These are phyloP conservation scores for Ambrosia trifida DNA, from an alignment of 129 eudicot species.

Conservation along the genomic window DNA sequence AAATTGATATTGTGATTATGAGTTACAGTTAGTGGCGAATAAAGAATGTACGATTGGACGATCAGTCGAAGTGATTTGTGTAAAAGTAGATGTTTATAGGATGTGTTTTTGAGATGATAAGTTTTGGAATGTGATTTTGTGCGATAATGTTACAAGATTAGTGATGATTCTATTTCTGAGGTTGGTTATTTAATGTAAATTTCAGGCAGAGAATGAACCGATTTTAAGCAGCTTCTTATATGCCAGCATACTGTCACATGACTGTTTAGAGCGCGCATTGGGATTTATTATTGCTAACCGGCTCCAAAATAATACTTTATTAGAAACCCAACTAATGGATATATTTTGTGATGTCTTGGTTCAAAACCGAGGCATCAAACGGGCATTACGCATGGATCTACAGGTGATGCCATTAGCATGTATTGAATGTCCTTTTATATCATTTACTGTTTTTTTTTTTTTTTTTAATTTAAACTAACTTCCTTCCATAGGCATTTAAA, in stretches of 20 bases:
- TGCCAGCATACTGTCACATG: slow-evolving; percentile 65
- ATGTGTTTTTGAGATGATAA: background rate
- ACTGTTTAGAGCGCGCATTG: slow-evolving; percentile 64
- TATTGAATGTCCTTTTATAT: background rate
- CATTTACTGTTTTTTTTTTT: slow-evolving; percentile 6
- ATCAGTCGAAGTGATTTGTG: slow-evolving; percentile 15
- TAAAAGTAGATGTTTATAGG: background rate
- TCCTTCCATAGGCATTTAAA: slow-evolving; percentile 52
- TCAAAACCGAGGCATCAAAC: slow-evolving; percentile 54
- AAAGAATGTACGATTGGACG: slow-evolving; percentile 7
- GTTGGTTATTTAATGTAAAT: slow-evolving; percentile 23
- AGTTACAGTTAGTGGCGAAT: background rate
- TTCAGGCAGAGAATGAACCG: slow-evolving; percentile 82
- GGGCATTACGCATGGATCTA: slow-evolving; percentile 59
- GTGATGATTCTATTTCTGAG: background rate
- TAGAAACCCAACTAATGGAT: slow-evolving; percentile 67
- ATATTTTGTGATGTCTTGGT: slow-evolving; percentile 62
- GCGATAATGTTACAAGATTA: background rate
- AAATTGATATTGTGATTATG: background rate
- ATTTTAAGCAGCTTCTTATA: slow-evolving; percentile 71
- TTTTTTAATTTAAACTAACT: background rate
- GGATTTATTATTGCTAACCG: slow-evolving; percentile 66
- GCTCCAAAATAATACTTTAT: slow-evolving; percentile 61
- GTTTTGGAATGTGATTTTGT: background rate
- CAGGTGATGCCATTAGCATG: slow-evolving; percentile 42